Conservation (phyloP, 441 rosid genomes). For the Pelargonium citronellum region DNA sequence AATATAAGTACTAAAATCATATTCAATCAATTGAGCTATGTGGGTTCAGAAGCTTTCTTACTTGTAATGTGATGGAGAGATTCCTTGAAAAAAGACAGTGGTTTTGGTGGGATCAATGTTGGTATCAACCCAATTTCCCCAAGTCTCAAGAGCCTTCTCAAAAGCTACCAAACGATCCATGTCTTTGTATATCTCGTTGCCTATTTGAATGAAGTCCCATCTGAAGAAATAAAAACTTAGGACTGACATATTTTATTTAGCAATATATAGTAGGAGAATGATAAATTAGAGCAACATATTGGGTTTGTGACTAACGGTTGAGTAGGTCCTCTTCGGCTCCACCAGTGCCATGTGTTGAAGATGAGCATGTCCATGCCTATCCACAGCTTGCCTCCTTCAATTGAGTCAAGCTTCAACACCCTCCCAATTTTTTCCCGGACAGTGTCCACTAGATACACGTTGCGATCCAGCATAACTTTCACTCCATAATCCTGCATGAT, state of each 20-base stretch:
- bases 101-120: slow-evolving; percentile 15
- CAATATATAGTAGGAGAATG: too few species aligned
- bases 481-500: background rate
- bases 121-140: slow-evolving; percentile 24
- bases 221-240: too few species aligned
- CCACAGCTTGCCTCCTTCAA: slow-evolving; percentile 66
- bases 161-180: slow-evolving; percentile 26
- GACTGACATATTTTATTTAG: too few species aligned
- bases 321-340: slow-evolving; percentile 59
- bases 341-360: slow-evolving; percentile 97
- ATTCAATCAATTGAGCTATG: too few species aligned
- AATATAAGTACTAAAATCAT: too few species aligned
- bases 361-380: slow-evolving; percentile 51
- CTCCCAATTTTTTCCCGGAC: slow-evolving; percentile 37
- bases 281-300: too few species aligned
- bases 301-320: background rate
- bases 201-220: slow-evolving; percentile 23
- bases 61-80: slow-evolving; percentile 83
- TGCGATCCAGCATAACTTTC: background rate
- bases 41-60: slow-evolving; percentile 25
- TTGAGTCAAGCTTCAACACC: slow-evolving; percentile 75
- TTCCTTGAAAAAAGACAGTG: background rate
- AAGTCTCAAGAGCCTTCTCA: slow-evolving; percentile 19
- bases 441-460: background rate
- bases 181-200: slow-evolving; percentile 15